phyloP scores from a whole-genome alignment of 2,329 filamentous ascomycete genomes.

The Samsoniella hepiali region DNA sequence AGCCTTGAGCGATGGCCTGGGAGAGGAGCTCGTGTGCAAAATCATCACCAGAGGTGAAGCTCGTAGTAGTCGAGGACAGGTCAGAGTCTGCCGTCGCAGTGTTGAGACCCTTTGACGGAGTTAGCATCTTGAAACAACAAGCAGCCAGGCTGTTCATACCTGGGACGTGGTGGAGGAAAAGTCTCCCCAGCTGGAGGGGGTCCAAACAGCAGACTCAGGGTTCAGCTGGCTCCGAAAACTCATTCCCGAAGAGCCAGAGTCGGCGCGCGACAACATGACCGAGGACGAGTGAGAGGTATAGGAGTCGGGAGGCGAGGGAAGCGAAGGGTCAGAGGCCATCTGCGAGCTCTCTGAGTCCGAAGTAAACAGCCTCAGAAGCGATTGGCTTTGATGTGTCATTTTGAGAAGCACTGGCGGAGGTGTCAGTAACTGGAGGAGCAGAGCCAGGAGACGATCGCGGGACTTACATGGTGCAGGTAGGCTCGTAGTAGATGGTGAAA shows the following conservation, averaged over 20 bases:
- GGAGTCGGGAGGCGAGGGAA: background rate
- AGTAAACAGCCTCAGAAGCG: constrained; percentile 7
- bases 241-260: background rate
- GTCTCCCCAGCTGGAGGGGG: constrained; percentile 5
- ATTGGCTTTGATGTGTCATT: background rate
- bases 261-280: background rate
- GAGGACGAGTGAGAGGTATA: background rate
- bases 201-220: constrained; percentile 16
- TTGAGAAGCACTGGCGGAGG: background rate
- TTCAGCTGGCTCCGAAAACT: constrained; percentile 9
- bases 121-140: background rate
- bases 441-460: background rate
- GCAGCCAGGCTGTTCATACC: background rate
- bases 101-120: background rate
- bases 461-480: background rate
- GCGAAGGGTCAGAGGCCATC: background rate
- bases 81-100: background rate
- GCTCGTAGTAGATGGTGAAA: background rate
- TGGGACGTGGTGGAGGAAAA: background rate
- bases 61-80: background rate
- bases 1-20: constrained; percentile 14
- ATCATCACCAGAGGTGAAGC: background rate
- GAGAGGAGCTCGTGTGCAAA: constrained; percentile 8
- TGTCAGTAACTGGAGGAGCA: background rate
- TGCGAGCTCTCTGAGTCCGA: background rate